phyloP scores from a whole-genome alignment of 2,329 filamentous ascomycete genomes.

The Aspergillus glaucus region DNA sequence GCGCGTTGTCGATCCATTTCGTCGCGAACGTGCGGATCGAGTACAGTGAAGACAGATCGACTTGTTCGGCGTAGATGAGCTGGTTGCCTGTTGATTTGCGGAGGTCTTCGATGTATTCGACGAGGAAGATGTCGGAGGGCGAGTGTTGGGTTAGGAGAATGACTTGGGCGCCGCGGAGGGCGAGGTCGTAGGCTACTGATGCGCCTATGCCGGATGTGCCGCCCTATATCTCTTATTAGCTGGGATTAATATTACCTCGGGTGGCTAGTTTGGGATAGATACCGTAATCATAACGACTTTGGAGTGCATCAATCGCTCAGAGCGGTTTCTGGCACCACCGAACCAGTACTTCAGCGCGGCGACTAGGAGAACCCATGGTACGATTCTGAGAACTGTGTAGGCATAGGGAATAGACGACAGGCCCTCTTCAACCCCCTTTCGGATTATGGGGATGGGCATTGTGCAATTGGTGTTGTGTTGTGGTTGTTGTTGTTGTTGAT shows the following conservation, averaged over 20 bases:
- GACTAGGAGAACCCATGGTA: conserved; percentile 48
- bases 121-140: conserved; percentile 77
- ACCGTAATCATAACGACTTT: conserved; percentile 91
- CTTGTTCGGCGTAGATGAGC: conserved; percentile 90
- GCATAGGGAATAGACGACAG: conserved; percentile 49
- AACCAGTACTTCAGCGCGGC: conserved; percentile 67
- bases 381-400: conserved; percentile 47
- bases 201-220: conserved; percentile 92
- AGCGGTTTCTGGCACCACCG: conserved; percentile 64
- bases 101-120: conserved; percentile 87
- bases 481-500: background rate
- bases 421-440: conserved; percentile 50
- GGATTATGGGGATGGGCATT: conserved; percentile 59
- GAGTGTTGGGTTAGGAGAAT: conserved; percentile 80
- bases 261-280: conserved; percentile 9
- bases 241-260: conserved; percentile 6
- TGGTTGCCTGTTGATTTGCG: conserved; percentile 70
- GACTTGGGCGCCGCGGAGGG: conserved; percentile 77
- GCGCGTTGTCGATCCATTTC: conserved; percentile 94
- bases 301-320: conserved; percentile 82
- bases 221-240: conserved; percentile 45
- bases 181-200: conserved; percentile 66
- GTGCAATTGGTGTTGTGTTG: conserved; percentile 9
- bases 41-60: conserved; percentile 81
- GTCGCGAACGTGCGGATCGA: conserved; percentile 91